Percentiles rank a stretch among this genome's conserved stretches.
These are phyloP conservation scores for Teratosphaeriaceae sp. DNA, from an alignment of 2,329 filamentous ascomycete genomes.

Conservation along the genomic window DNA sequence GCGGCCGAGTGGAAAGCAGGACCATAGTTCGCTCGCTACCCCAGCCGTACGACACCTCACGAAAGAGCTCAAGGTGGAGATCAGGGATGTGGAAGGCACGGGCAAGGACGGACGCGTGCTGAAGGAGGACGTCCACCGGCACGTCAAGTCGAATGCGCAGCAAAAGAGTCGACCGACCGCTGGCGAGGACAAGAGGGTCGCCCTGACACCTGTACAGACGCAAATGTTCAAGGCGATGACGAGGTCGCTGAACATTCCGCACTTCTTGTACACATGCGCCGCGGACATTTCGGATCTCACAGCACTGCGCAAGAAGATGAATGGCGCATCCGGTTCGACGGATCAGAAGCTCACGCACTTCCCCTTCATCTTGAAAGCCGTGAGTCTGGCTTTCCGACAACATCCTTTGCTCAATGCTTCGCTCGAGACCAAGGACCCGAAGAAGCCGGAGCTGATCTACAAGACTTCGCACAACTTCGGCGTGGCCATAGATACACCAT, in stretches of 20 bases:
- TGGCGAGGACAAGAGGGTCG: slow-evolving; percentile 56
- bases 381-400: slow-evolving; percentile 73
- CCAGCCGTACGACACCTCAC: slow-evolving; percentile 85
- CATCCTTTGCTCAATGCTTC: slow-evolving; percentile 85
- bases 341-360: slow-evolving; percentile 74
- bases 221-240: slow-evolving; percentile 99
- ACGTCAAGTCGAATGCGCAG: slow-evolving; percentile 29
- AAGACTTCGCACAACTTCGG: slow-evolving; percentile 90
- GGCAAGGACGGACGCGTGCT: slow-evolving; percentile 85
- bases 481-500: slow-evolving; percentile 88
- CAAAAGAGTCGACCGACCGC: slow-evolving; percentile 26
- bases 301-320: slow-evolving; percentile 66
- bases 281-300: slow-evolving; percentile 73
- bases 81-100: slow-evolving; percentile 72
- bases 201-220: slow-evolving; percentile 71
- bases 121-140: slow-evolving; percentile 76
- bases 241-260: slow-evolving; percentile 79
- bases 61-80: slow-evolving; percentile 72
- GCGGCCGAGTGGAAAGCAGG: slow-evolving; percentile 27
- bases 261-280: slow-evolving; percentile 92
- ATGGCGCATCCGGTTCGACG: slow-evolving; percentile 43
- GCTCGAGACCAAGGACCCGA: slow-evolving; percentile 57
- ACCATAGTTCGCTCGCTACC: slow-evolving; percentile 71
- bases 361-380: slow-evolving; percentile 92
- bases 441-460: slow-evolving; percentile 69